These are phyloP conservation scores for Linanthus parryae DNA, from an alignment of 148 eudicot species.

Conservation along the genomic window DNA sequence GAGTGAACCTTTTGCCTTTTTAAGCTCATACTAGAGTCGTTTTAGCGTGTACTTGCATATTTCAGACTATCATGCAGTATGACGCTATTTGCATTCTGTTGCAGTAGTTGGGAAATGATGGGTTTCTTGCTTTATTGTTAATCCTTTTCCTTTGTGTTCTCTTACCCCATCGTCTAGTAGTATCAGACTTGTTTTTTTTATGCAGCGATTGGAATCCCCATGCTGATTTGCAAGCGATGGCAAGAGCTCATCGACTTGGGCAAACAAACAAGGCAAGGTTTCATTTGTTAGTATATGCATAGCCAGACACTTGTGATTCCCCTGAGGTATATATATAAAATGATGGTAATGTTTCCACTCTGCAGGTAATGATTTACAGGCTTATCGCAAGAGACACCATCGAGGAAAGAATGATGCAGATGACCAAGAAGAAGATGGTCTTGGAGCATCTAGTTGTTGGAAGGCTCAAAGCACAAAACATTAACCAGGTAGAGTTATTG, in stretches of 20 bases:
- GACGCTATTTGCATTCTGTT: too few species aligned
- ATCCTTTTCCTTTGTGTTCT: background rate
- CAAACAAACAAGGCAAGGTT: slow-evolving; percentile 82
- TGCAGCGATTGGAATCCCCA: slow-evolving; percentile 99
- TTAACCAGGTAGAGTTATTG: slow-evolving; percentile 64
- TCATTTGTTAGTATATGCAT: background rate
- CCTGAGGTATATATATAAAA: background rate
- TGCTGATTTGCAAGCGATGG: slow-evolving; percentile 99
- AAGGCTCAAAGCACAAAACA: slow-evolving; percentile 85
- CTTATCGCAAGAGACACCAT: slow-evolving; percentile 91
- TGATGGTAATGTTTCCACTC: background rate
- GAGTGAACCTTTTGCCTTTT: too few species aligned
- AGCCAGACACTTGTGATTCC: background rate
- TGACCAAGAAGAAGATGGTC: slow-evolving; percentile 98
- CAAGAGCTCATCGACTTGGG: slow-evolving; percentile 97
- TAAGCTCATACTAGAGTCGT: too few species aligned
- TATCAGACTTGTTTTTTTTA: background rate
- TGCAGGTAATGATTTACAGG: slow-evolving; percentile 95
- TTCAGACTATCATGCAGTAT: too few species aligned
- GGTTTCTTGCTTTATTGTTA: too few species aligned
- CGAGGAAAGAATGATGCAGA: slow-evolving; percentile 98
- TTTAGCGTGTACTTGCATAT: too few species aligned
- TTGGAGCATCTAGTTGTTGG: slow-evolving; percentile 98
- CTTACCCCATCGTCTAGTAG: too few species aligned
- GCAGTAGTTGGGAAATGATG: too few species aligned